Percentiles rank a stretch among this genome's conserved stretches.
These are phyloP conservation scores for Linderniella brevidens DNA, from an alignment of 257 asterid species.

Conservation along the genomic window DNA sequence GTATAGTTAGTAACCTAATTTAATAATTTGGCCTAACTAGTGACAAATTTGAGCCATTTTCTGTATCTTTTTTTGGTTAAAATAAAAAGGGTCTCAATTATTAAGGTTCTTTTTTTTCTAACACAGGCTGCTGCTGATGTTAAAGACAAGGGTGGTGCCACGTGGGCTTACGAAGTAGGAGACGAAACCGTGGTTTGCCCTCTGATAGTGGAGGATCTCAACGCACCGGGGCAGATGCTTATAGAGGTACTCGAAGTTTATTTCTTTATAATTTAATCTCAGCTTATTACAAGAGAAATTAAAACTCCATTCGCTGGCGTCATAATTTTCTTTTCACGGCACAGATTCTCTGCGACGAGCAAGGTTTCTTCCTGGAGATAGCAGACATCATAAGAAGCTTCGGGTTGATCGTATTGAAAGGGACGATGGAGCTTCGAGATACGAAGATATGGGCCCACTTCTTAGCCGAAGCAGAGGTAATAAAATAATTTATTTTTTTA, in stretches of 20 bases:
- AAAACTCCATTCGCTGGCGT: background rate
- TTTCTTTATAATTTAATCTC: too few species aligned
- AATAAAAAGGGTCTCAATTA: background rate
- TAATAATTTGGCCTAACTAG: too few species aligned
- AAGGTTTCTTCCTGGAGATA: slow-evolving; percentile 66
- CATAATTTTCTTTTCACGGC: background rate
- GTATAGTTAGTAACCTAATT: too few species aligned
- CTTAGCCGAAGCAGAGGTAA: slow-evolving; percentile 65
- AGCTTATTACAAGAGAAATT: background rate
- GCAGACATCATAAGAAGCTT: slow-evolving; percentile 50
- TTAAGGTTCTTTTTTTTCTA: background rate
- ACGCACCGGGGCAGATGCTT: slow-evolving; percentile 64
- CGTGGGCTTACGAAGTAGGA: slow-evolving; percentile 94
- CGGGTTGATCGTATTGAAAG: slow-evolving; percentile 58
- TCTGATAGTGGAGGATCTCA: slow-evolving; percentile 69
- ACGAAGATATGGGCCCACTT: slow-evolving; percentile 60
- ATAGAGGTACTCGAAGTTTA: slow-evolving; percentile 32
- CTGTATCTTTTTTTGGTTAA: background rate
- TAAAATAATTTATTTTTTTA: too few species aligned
- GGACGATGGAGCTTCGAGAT: slow-evolving; percentile 58
- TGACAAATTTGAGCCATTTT: too few species aligned
- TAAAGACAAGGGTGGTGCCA: slow-evolving; percentile 26
- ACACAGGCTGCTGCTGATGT: background rate
- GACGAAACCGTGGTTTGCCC: slow-evolving; percentile 62
- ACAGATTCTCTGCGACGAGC: slow-evolving; percentile 72